Evolutionary conservation across 805 yeast genomes (phyloP).

Genomic region (Metschnikowia drakensbergensis): DNA sequence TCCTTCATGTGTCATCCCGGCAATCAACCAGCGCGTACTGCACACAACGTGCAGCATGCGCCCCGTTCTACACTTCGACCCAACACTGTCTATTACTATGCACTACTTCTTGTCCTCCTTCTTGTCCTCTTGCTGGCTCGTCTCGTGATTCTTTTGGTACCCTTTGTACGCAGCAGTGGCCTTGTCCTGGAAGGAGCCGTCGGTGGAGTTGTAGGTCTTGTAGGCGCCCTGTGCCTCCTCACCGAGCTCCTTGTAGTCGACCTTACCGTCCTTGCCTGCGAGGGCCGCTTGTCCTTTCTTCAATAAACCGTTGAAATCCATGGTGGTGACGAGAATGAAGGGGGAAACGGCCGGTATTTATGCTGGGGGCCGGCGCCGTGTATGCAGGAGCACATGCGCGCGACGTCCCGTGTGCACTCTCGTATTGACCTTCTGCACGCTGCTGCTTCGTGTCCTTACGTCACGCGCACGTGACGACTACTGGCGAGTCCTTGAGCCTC

Average conservation of each 20-base stretch:
- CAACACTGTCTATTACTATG: background rate
- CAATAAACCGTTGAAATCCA: constrained; percentile 31
- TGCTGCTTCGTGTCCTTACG: constrained; percentile 1
- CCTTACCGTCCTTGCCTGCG: constrained; percentile 24
- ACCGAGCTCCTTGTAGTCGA: constrained; percentile 21
- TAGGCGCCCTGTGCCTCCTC: constrained; percentile 37
- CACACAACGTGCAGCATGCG: background rate
- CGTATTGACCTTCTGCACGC: background rate
- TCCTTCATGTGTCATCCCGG: too few relatives aligned
- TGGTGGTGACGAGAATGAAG: constrained; percentile 9
- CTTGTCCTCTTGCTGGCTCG: constrained; percentile 1
- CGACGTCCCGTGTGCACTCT: background rate
- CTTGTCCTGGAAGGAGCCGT: constrained; percentile 27
- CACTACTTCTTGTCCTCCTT: background rate
- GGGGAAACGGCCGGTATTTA: background rate
- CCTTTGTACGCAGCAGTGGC: constrained; percentile 35
- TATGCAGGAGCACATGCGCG: background rate
- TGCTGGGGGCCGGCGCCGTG: background rate
- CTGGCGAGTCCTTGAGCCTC: too few relatives aligned
- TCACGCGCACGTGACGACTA: background rate
- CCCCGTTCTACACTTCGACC: background rate
- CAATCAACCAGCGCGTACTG: background rate
- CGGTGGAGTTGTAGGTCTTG: constrained; percentile 29
- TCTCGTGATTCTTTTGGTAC: constrained; percentile 23
- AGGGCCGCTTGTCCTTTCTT: constrained; percentile 31